Percentiles rank a stretch among this genome's conserved stretches.
Conservation (phyloP, 1,139 yeast species). For the Debaryomyces robertsiae region DNA sequence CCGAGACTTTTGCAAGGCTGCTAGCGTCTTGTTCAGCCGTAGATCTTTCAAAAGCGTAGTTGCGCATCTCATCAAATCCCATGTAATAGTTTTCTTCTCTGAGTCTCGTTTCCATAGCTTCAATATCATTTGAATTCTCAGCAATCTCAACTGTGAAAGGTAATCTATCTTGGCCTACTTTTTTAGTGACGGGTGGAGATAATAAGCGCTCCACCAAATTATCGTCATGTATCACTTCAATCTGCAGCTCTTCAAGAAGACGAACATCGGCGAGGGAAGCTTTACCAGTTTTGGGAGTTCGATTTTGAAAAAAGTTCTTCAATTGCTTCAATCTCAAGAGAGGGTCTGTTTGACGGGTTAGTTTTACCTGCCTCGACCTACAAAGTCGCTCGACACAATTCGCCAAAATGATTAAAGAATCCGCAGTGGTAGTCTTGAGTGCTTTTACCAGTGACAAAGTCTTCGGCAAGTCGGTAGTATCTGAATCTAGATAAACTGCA, state of each 20-base stretch:
- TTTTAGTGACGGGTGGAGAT: background rate
- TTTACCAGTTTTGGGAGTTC: background rate
- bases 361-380: conserved; percentile 13
- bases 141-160: conserved; percentile 1
- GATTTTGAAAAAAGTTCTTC: background rate
- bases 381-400: conserved; percentile 18
- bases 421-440: conserved; percentile 15
- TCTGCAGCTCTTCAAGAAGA: background rate
- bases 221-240: background rate
- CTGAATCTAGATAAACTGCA: conserved; percentile 20
- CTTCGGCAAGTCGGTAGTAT: conserved; percentile 15
- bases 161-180: background rate
- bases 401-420: conserved; percentile 15
- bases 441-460: conserved; percentile 19
- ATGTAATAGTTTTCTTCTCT: background rate
- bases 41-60: no score
- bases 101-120: background rate
- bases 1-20: background rate
- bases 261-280: background rate
- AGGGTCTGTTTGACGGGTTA: background rate
- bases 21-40: background rate
- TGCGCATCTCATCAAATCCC: background rate
- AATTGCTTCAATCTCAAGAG: background rate
- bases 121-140: background rate
- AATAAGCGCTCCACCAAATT: conserved; percentile 1